Percentiles rank a stretch among this genome's conserved stretches.
Conservation (phyloP, 306 rosid genomes). For the Dalbergia oliveri region DNA sequence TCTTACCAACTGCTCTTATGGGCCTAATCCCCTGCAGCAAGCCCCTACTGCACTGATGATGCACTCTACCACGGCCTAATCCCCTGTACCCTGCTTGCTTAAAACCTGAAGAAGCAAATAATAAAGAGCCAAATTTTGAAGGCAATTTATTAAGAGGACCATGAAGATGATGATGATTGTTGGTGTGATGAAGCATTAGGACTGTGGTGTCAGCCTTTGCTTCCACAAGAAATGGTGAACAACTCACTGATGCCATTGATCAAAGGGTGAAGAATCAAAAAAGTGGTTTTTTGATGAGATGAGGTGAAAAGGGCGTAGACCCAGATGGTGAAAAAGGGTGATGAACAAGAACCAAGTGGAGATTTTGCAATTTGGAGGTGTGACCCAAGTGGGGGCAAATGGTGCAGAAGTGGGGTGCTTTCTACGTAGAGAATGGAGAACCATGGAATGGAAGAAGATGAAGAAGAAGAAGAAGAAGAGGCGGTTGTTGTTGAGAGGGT, state of each 20-base stretch:
- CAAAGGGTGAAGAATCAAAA: constrained; percentile 7
- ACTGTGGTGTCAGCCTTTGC: constrained; percentile 54
- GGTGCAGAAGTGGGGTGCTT: not conserved
- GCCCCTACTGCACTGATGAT: constrained; percentile 51
- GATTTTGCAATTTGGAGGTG: constrained; percentile 28
- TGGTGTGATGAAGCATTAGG: constrained; percentile 54
- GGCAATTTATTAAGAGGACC: constrained; percentile 44
- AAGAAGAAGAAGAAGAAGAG: no score
- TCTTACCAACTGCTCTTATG: constrained; percentile 55
- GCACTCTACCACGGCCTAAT: constrained; percentile 52
- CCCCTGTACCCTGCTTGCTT: constrained; percentile 42
- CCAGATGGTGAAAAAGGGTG: constrained; percentile 49
- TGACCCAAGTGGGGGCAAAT: constrained; percentile 22
- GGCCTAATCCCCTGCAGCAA: constrained; percentile 51
- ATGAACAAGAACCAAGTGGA: constrained; percentile 41
- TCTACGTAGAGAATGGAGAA: not conserved
- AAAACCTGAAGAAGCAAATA: constrained; percentile 43
- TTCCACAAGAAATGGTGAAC: constrained; percentile 59
- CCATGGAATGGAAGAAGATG: not conserved
- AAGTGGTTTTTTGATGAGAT: not conserved
- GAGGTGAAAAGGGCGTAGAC: constrained; percentile 38
- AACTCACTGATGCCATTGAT: constrained; percentile 67
- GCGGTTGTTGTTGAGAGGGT: not conserved
- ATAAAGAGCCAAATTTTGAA: constrained; percentile 23
- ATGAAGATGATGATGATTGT: not conserved